These are phyloP conservation scores for Carex littledalei DNA, from an alignment of 176 grass and related monocot genomes.

Conservation along the genomic window DNA sequence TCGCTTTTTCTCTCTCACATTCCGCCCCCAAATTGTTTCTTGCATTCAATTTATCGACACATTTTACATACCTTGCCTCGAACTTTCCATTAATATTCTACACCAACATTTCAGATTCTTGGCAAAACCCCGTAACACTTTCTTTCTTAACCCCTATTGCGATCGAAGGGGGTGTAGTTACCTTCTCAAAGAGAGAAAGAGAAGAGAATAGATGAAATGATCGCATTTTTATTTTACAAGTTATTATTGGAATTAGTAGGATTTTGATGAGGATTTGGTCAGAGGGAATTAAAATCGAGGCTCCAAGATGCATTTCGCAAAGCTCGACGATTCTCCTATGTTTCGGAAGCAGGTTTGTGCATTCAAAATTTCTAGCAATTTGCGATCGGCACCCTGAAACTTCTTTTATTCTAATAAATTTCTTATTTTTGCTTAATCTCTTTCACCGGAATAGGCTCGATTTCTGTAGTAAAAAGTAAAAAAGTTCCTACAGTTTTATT, in stretches of 20 bases:
- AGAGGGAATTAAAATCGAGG: conserved; percentile 16
- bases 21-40: conserved; percentile 16
- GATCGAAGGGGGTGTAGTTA: neutral
- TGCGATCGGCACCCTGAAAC: neutral
- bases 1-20: conserved; percentile 7
- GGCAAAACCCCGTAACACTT: neutral
- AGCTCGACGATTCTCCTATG: conserved; percentile 99
- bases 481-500: neutral
- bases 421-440: conserved; percentile 6
- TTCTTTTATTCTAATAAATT: neutral
- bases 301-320: conserved; percentile 71
- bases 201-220: neutral
- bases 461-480: conserved; percentile 6
- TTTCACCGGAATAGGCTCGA: conserved; percentile 1
- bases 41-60: conserved; percentile 14
- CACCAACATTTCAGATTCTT: neutral
- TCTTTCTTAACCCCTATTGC: conserved; percentile 3
- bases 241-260: neutral
- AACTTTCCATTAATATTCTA: conserved; percentile 8
- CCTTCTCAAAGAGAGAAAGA: neutral
- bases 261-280: conserved; percentile 34
- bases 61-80: conserved; percentile 8
- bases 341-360: conserved; percentile 83
- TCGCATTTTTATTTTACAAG: neutral
- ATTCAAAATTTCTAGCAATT: neutral